Base-by-base conservation (phyloP, 768 basidiomycete genomes). In the Panus rudis region DNA sequence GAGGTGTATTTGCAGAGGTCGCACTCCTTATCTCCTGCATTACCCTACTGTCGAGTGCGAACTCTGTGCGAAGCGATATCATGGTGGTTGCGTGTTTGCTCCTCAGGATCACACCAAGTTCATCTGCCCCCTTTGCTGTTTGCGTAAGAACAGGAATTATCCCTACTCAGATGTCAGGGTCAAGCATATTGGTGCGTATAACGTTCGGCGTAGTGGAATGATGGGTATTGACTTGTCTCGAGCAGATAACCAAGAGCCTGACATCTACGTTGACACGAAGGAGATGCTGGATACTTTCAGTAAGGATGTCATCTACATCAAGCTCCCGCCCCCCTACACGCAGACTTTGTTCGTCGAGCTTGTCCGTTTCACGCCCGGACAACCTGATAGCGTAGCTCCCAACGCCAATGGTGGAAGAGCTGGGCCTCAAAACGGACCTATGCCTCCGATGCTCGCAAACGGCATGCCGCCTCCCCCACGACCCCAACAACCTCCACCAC, bases 1-100 rank as follows among this genome's bases (percentile, higher is more conserved):
- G 21, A 75, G 86, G 21, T 90, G 87, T 62, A 83, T 90, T 46
- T 90, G 87, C 59, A 69, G 87, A 38, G 86, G 84, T 13, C 72
- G 76, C 23, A 83, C 77, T 3, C 54, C 63, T 6, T 82, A 79
- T 59, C 61, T 82, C 22, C 63, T 79, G 42, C 66, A 72, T 48
- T 80, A 78, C 54, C 78, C 79, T 3, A 70, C 71, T 19, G 76
- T 89, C 11, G 71, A 75, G 45, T 91, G 88, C 58, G 78, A 80
- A 37, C 56, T 62, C 0, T 91, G 88, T 63, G 68, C 62, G 49
- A 78, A 73, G 52, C 62, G 69, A 13, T 90, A 88, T 51, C 88
- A 91, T 52, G 73, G 72, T 13, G 76, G 75, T 8, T 91, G 88
- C 48, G 86, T 90, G 12, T 86, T 84, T 63, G 84, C 73, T 60